Evolutionary conservation across 805 yeast species (phyloP).

Genomic region (Candida pseudofarinosa): DNA sequence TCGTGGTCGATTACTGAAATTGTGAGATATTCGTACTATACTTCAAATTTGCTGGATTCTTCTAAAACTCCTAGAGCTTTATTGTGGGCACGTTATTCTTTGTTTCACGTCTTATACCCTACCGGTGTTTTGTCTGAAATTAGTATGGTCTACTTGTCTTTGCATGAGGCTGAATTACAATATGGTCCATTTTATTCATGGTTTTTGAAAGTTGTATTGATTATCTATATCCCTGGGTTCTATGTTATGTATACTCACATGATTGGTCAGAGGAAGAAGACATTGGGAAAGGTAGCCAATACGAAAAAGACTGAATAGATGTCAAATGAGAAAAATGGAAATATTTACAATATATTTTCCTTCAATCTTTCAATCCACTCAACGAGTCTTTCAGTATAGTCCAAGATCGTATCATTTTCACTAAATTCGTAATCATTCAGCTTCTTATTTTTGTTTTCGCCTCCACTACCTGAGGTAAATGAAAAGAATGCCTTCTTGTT

Average conservation of each 20-base stretch:
- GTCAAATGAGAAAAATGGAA: background rate
- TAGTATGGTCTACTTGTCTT: conserved; percentile 61
- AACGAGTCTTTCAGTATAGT: conserved; percentile 26
- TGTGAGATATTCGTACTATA: conserved; percentile 84
- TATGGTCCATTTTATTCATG: conserved; percentile 51
- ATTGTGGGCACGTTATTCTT: conserved; percentile 74
- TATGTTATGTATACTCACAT: conserved; percentile 81
- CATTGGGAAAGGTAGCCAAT: conserved; percentile 37
- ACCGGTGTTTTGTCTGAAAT: conserved; percentile 88
- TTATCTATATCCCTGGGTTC: conserved; percentile 81
- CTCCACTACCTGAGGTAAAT: conserved; percentile 1
- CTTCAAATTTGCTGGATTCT: conserved; percentile 52
- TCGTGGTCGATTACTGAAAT: conserved; percentile 97
- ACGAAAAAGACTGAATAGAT: conserved; percentile 9
- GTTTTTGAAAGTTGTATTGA: conserved; percentile 52
- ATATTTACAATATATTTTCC: background rate
- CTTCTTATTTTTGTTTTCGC: conserved; percentile 1
- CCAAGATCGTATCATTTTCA: conserved; percentile 29
- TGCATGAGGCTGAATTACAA: conserved; percentile 59
- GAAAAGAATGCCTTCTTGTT: conserved; percentile 8
- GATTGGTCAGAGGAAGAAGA: conserved; percentile 84
- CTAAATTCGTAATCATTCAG: conserved; percentile 17
- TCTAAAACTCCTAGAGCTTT: conserved; percentile 55
- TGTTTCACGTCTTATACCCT: conserved; percentile 83
- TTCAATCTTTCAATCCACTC: conserved; percentile 25